These are phyloP conservation scores for Bothriochloa decipiens DNA, from an alignment of 176 grass and related monocot species.

Conservation along the genomic window DNA sequence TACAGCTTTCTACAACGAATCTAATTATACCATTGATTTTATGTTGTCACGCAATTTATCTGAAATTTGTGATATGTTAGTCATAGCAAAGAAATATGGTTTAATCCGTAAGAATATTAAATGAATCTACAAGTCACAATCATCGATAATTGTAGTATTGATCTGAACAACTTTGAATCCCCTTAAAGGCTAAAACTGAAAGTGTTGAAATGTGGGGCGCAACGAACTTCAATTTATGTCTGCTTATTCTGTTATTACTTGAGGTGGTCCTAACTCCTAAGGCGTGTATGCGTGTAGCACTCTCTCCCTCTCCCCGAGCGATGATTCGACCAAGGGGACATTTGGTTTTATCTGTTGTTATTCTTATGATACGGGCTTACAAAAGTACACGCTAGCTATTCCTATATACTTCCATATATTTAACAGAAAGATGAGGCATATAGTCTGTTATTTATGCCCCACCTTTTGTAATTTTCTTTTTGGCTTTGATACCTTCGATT, in stretches of 20 bases:
- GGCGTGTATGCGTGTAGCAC: neutral
- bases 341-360: conserved; percentile 33
- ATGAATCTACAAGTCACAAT: neutral
- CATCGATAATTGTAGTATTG: neutral
- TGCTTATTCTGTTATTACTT: neutral
- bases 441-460: neutral
- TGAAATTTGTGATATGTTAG: too few relatives aligned
- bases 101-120: too few relatives aligned
- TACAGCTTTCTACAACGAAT: too few relatives aligned
- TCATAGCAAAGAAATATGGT: too few relatives aligned
- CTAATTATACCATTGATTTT: too few relatives aligned
- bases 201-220: neutral
- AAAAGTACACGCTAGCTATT: conserved; percentile 28
- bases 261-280: conserved; percentile 23
- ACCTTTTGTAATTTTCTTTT: conserved; percentile 22
- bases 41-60: too few relatives aligned
- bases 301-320: neutral
- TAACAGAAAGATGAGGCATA: conserved; percentile 33
- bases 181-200: neutral
- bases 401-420: conserved; percentile 36
- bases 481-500: neutral
- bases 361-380: neutral
- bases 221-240: neutral
- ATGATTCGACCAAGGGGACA: conserved; percentile 27
- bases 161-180: neutral